Conservation (phyloP, 2,329 filamentous ascomycete genomes). For the Aspergillus nomiae region DNA sequence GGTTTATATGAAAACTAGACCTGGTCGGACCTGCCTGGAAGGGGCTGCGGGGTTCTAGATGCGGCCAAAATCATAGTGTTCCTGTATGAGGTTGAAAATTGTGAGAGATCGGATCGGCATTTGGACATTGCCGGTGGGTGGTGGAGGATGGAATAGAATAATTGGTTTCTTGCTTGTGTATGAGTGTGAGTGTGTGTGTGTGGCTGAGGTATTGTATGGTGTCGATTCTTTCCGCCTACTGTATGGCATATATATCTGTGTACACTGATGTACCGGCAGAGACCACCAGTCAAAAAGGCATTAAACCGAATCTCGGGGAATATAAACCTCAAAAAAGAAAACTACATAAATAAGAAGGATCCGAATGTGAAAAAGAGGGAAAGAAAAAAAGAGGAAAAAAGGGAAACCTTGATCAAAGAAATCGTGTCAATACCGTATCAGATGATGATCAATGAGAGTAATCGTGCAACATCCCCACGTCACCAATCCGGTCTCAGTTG, state of each 20-base stretch:
- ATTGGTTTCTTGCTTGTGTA: not conserved
- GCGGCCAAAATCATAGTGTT: not conserved
- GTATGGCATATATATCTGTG: not conserved
- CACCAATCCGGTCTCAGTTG: not conserved
- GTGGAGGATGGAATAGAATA: not conserved
- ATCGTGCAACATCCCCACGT: conserved; percentile 5
- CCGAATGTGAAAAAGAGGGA: not conserved
- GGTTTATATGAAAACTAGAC: not conserved
- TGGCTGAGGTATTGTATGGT: not conserved
- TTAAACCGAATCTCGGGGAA: not conserved
- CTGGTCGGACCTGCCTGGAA: not conserved
- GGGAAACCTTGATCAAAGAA: conserved; percentile 1
- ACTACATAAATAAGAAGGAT: not conserved
- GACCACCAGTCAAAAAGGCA: not conserved
- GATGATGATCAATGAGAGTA: conserved; percentile 1
- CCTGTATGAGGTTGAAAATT: not conserved
- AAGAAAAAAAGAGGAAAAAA: not conserved
- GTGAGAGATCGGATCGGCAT: not conserved
- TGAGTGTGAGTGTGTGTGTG: not conserved
- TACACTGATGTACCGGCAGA: not conserved
- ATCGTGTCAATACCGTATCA: not conserved
- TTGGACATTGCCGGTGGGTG: not conserved
- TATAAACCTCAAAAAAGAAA: not conserved
- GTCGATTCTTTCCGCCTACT: not conserved
- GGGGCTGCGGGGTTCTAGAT: conserved; percentile 1